These are phyloP conservation scores for Coleophoma crateriformis DNA, from an alignment of 2,329 filamentous ascomycete species.

Conservation along the genomic window DNA sequence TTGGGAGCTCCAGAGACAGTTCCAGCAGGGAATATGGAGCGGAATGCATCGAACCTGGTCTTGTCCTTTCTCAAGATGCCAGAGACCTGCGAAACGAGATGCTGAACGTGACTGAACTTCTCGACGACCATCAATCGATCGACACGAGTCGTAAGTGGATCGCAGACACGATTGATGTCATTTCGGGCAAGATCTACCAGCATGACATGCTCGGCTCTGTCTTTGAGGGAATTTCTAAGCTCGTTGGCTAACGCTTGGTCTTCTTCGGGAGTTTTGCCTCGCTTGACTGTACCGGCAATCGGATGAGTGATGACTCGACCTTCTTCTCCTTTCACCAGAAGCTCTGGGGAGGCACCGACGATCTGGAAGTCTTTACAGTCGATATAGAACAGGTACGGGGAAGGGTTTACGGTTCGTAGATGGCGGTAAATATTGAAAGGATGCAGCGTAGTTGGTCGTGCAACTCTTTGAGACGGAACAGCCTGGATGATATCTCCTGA, in stretches of 20 bases:
- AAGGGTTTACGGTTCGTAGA: constrained; percentile 94
- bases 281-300: constrained; percentile 91
- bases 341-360: constrained; percentile 88
- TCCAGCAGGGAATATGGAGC: constrained; percentile 93
- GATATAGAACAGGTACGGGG: constrained; percentile 95
- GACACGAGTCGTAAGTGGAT: constrained; percentile 82
- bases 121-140: constrained; percentile 93
- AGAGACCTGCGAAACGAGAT: constrained; percentile 92
- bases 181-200: constrained; percentile 93
- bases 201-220: constrained; percentile 95
- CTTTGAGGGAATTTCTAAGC: constrained; percentile 77
- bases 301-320: constrained; percentile 92
- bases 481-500: constrained; percentile 96
- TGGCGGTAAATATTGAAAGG: constrained; percentile 98
- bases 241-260: constrained; percentile 75
- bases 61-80: constrained; percentile 78
- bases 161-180: constrained; percentile 93
- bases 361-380: constrained; percentile 91
- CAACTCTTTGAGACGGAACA: constrained; percentile 89
- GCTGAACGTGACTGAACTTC: constrained; percentile 94
- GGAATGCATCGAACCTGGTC: constrained; percentile 91
- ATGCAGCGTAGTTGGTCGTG: constrained; percentile 82
- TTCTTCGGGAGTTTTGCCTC: constrained; percentile 74
- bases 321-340: constrained; percentile 84
- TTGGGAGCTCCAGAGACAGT: constrained; percentile 95